These are phyloP conservation scores for Daldinia decipiens DNA, from an alignment of 495 filamentous ascomycete species.

Conservation along the genomic window DNA sequence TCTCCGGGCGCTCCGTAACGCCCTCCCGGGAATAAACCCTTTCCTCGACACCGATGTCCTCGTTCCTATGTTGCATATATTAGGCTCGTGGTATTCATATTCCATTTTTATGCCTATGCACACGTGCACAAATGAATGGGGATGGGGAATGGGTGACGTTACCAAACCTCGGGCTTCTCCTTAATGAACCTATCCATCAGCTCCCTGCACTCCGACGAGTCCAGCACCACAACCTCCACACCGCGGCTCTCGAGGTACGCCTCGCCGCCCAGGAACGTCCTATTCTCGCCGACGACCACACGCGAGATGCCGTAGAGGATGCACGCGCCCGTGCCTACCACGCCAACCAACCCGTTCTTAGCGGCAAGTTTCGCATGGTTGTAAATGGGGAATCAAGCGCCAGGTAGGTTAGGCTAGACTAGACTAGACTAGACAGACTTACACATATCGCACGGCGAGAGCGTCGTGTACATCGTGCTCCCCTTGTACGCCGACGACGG, in stretches of 20 bases:
- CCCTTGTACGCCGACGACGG: conserved; percentile 76
- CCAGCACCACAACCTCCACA: conserved; percentile 78
- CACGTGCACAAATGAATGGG: conserved; percentile 3
- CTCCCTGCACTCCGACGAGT: conserved; percentile 73
- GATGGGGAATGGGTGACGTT: conserved; percentile 41
- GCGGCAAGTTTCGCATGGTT: not conserved
- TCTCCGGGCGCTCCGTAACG: conserved; percentile 3
- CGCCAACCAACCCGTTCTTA: conserved; percentile 38
- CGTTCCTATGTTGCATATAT: conserved; percentile 64
- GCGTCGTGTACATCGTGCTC: conserved; percentile 84
- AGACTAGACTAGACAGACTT: conserved; percentile 49
- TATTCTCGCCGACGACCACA: conserved; percentile 87
- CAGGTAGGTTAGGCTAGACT: not conserved
- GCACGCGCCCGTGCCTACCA: conserved; percentile 72
- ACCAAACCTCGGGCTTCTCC: conserved; percentile 82
- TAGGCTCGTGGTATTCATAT: not conserved
- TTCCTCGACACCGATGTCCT: conserved; percentile 74
- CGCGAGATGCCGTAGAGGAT: conserved; percentile 81
- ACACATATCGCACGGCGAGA: conserved; percentile 92
- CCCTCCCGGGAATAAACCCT: conserved; percentile 56
- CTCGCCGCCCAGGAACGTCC: conserved; percentile 81
- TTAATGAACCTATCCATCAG: conserved; percentile 82
- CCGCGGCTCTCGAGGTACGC: conserved; percentile 75
- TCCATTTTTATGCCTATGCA: not conserved
- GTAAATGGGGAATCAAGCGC: not conserved